Conservation (phyloP, 495 filamentous ascomycete genomes). For the Cudoniella acicularis region DNA sequence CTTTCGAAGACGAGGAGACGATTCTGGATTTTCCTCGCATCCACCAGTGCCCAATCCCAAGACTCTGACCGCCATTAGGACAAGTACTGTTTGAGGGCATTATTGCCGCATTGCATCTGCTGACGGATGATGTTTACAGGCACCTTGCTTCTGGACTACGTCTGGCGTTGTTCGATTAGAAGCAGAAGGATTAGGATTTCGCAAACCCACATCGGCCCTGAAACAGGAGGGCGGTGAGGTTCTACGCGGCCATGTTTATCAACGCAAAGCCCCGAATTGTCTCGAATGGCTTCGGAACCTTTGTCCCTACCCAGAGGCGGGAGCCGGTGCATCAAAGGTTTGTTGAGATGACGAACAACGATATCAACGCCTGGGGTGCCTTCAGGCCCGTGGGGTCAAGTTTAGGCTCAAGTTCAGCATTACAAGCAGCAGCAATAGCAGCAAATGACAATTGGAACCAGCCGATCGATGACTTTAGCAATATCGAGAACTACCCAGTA, state of each 20-base stretch:
- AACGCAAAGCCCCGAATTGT: conserved; percentile 27
- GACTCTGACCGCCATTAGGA: conserved; percentile 13
- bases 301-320: conserved; percentile 20
- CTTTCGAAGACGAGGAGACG: not conserved
- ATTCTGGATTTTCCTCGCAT: not conserved
- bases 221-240: conserved; percentile 23
- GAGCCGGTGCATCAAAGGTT: conserved; percentile 22
- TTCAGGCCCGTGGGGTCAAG: conserved; percentile 19
- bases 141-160: conserved; percentile 13
- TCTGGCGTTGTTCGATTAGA: conserved; percentile 17
- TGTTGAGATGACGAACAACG: conserved; percentile 28
- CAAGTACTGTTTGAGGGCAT: conserved; percentile 9
- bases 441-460: conserved; percentile 18
- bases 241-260: conserved; percentile 28
- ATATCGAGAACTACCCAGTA: conserved; percentile 19
- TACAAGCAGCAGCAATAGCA: too few relatives aligned
- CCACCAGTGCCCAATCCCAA: not conserved
- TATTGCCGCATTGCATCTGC: conserved; percentile 11
- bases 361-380: conserved; percentile 25
- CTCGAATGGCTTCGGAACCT: conserved; percentile 25
- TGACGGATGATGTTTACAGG: conserved; percentile 1
- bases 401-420: too few relatives aligned
- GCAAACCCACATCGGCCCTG: conserved; percentile 14
- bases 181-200: conserved; percentile 19
- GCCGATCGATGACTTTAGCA: conserved; percentile 15